These are phyloP conservation scores for Mortierella sp. DNA, from an alignment of 371 early-diverging fungal species.

Conservation along the genomic window DNA sequence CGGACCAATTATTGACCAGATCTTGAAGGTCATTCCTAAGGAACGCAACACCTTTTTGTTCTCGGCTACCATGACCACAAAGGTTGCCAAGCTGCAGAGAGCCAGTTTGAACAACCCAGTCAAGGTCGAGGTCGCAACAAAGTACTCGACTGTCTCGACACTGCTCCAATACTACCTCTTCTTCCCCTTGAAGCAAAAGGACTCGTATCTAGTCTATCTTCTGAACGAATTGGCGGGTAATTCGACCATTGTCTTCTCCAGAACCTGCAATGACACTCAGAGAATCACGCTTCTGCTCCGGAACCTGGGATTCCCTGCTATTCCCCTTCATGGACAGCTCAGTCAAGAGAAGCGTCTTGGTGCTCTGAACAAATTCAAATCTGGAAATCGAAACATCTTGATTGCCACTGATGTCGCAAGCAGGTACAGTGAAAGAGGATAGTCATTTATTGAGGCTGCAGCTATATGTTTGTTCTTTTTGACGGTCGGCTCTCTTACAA, in stretches of 20 bases:
- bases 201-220: slow-evolving; percentile 91
- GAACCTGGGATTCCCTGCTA: slow-evolving; percentile 92
- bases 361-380: slow-evolving; percentile 92
- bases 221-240: slow-evolving; percentile 94
- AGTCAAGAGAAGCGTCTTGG: slow-evolving; percentile 92
- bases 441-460: too few relatives aligned
- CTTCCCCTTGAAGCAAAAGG: slow-evolving; percentile 96
- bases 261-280: slow-evolving; percentile 89
- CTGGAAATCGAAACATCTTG: slow-evolving; percentile 86
- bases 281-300: slow-evolving; percentile 88
- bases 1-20: slow-evolving; percentile 95
- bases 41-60: slow-evolving; percentile 96
- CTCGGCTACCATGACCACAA: slow-evolving; percentile 97
- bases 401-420: slow-evolving; percentile 98
- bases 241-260: slow-evolving; percentile 90
- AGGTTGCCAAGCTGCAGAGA: slow-evolving; percentile 93
- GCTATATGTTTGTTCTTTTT: too few relatives aligned
- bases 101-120: slow-evolving; percentile 94
- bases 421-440: slow-evolving; percentile 53
- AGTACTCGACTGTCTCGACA: slow-evolving; percentile 91
- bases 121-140: slow-evolving; percentile 90
- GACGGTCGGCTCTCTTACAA: too few relatives aligned
- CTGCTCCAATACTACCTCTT: slow-evolving; percentile 96
- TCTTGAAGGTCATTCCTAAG: slow-evolving; percentile 91
- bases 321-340: slow-evolving; percentile 95